Conservation (phyloP, 208 protist species). For the Leishmania mexicana region DNA sequence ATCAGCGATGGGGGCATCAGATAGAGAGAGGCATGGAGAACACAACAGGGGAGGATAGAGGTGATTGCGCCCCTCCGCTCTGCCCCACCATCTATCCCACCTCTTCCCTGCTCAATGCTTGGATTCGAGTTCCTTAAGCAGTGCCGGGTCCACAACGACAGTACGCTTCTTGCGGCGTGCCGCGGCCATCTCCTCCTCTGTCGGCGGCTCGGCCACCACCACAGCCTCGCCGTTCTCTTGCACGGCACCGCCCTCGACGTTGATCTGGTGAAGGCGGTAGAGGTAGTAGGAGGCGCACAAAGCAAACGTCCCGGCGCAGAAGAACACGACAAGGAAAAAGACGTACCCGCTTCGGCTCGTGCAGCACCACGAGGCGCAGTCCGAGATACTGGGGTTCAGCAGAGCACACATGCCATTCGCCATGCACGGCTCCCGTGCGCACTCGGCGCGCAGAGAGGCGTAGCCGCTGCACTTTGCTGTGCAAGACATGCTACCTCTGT, state of each 20-base stretch:
- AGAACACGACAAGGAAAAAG: constrained; percentile 82
- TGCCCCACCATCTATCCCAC: background rate
- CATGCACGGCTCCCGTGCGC: constrained; percentile 73
- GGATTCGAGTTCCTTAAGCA: constrained; percentile 51
- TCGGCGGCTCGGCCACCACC: constrained; percentile 29
- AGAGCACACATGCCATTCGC: constrained; percentile 69
- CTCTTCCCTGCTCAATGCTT: constrained; percentile 1
- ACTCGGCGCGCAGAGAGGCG: constrained; percentile 71
- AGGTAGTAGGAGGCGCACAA: constrained; percentile 75
- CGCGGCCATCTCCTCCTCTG: constrained; percentile 36
- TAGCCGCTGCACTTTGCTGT: constrained; percentile 66
- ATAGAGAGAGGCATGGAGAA: background rate
- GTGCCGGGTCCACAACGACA: constrained; percentile 56
- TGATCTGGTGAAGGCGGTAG: constrained; percentile 73
- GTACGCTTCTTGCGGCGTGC: constrained; percentile 55
- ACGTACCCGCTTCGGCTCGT: constrained; percentile 60
- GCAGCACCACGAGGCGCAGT: constrained; percentile 86
- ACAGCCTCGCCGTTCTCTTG: constrained; percentile 52
- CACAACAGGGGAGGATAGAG: too few relatives aligned
- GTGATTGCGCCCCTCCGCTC: background rate
- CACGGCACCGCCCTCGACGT: constrained; percentile 70
- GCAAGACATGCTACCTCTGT: constrained; percentile 42
- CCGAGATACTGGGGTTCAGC: constrained; percentile 34
- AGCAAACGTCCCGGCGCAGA: constrained; percentile 68
- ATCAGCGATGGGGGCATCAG: background rate